These are phyloP conservation scores for Erodium moschatum DNA, from an alignment of 441 rosid species.

Conservation along the genomic window DNA sequence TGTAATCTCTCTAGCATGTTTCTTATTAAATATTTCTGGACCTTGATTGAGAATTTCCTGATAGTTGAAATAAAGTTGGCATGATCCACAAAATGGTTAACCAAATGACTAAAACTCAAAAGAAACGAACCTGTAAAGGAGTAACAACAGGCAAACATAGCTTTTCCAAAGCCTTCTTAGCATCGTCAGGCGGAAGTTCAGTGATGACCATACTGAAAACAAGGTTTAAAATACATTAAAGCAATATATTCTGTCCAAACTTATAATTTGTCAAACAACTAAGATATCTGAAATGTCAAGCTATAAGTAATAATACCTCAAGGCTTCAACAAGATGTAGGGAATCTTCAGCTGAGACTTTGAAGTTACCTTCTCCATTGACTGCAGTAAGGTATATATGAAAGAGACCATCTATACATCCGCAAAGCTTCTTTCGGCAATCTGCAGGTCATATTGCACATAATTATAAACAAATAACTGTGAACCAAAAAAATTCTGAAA, in stretches of 20 bases:
- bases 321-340: slow-evolving; percentile 84
- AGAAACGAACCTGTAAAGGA: slow-evolving; percentile 64
- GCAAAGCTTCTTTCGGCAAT: slow-evolving; percentile 82
- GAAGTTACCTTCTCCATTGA: slow-evolving; percentile 69
- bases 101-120: slow-evolving; percentile 18
- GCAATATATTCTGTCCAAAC: slow-evolving; percentile 19
- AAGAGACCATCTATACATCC: slow-evolving; percentile 74
- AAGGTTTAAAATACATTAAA: slow-evolving; percentile 23
- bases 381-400: slow-evolving; percentile 67
- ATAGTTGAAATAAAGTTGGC: slow-evolving; percentile 20
- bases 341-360: slow-evolving; percentile 94
- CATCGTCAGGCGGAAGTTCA: slow-evolving; percentile 83
- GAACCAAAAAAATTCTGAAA: too few species aligned
- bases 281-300: slow-evolving; percentile 1
- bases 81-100: slow-evolving; percentile 21
- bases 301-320: slow-evolving; percentile 47
- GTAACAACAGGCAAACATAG: slow-evolving; percentile 74
- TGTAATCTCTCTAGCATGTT: slow-evolving; percentile 83
- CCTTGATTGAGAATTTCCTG: slow-evolving; percentile 77
- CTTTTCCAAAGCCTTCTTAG: slow-evolving; percentile 76
- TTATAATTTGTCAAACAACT: slow-evolving; percentile 16
- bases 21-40: slow-evolving; percentile 71
- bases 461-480: not conserved
- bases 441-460: slow-evolving; percentile 32
- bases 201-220: slow-evolving; percentile 83